Base-by-base conservation (phyloP, 352 stramenopile genomes). In the Phytophthora niederhauseri region DNA sequence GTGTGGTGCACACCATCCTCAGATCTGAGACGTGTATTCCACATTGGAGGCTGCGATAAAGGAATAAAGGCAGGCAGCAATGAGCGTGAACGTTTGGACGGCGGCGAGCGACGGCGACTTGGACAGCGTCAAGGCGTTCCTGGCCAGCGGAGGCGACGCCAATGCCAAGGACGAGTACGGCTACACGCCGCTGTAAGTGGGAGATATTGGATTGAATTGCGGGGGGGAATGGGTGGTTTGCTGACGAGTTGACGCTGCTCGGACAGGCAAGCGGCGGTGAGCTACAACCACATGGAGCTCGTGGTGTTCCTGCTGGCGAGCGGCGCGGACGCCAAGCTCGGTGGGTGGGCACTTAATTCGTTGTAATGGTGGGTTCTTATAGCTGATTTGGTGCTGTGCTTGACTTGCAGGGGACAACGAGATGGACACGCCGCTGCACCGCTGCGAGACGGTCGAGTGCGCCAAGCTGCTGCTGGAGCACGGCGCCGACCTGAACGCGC, bases 151-250 rank as follows among this genome's bases (percentile, higher is more conserved):
- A 22, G 76, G 75, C 36, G 75, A 88, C 20, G 72, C 68, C 6
- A 85, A 91, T 48, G 69, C 72, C 11, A 81, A 89, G 66, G 83
- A 91, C 60, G 81, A 90, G 34, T 84, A 87, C 58, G 83, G 83
- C 55, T 91, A 91, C 70, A 91, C 83, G 9, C 80, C 83, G 11
- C 61, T 91, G 83, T 91, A 61, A 68, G 80, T 77, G 19, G 19
- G 41, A 2, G 62, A 20, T 20, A 20, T n/a, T 30, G 70, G 38
- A 52, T 64, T 12, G 68, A 68, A 12, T 67, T 81, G 63, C 73
- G 17, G 26, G 24, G 24, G n/a, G 63, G 22, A 41, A 5, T 68
- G 20, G 12, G 20, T 43, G 30, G 30, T n/a, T n/a, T 43, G 36
- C 17, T 48, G 43, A 45, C 0, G 36, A 7, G 36, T n/a, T 36